These are phyloP conservation scores for Prunus armeniaca DNA, from an alignment of 306 rosid species.

Conservation along the genomic window DNA sequence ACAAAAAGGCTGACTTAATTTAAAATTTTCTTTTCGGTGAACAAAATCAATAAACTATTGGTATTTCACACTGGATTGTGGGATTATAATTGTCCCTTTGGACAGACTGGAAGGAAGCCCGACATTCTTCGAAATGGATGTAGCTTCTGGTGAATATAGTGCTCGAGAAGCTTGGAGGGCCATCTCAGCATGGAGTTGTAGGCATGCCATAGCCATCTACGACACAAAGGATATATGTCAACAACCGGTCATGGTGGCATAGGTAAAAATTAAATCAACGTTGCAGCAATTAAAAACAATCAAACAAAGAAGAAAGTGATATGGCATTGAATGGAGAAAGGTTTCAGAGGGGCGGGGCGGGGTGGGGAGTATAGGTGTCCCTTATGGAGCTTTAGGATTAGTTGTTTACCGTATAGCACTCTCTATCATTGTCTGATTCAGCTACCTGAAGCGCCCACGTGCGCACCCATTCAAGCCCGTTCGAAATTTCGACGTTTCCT, in stretches of 20 bases:
- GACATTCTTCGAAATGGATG: constrained; percentile 36
- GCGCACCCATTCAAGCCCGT: constrained; percentile 94
- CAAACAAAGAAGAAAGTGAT: not conserved
- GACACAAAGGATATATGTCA: not conserved
- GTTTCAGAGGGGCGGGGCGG: not conserved
- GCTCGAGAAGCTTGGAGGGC: constrained; percentile 93
- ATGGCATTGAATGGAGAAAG: not conserved
- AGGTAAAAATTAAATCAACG: not conserved
- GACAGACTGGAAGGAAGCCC: constrained; percentile 53
- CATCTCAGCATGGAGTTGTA: constrained; percentile 93
- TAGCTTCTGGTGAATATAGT: constrained; percentile 60
- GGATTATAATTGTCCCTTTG: constrained; percentile 60
- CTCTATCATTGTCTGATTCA: constrained; percentile 84
- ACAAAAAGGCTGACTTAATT: not conserved
- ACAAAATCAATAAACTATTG: constrained; percentile 3
- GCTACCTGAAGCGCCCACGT: constrained; percentile 72
- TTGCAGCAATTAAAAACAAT: constrained; percentile 1
- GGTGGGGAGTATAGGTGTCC: not conserved
- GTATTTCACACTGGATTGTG: constrained; percentile 39
- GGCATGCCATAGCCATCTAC: constrained; percentile 83
- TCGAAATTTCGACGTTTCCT: constrained; percentile 65
- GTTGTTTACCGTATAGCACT: constrained; percentile 75
- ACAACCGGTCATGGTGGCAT: not conserved
- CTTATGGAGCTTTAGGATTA: constrained; percentile 23
- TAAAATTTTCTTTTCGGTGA: not conserved